Evolutionary conservation across 2,329 filamentous ascomycete species (phyloP).

Genomic region (Claviceps cyperi): DNA sequence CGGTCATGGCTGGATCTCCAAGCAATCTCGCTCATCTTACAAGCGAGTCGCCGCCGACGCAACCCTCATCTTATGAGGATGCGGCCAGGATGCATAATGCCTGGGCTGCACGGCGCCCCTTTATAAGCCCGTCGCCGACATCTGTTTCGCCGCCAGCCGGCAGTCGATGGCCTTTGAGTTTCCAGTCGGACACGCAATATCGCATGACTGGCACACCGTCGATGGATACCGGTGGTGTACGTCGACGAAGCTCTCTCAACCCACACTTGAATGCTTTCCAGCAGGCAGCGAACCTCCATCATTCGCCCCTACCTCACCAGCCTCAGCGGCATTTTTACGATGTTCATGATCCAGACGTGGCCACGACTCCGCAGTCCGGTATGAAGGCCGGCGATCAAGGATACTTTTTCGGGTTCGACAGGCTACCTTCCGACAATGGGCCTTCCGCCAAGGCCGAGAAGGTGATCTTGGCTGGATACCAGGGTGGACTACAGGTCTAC

Average conservation of each 20-base stretch:
- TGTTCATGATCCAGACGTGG: slow-evolving; percentile 59
- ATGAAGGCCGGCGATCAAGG: slow-evolving; percentile 52
- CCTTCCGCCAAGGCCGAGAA: slow-evolving; percentile 35
- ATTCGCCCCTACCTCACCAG: slow-evolving; percentile 59
- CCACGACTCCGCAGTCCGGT: slow-evolving; percentile 39
- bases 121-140: slow-evolving; percentile 28
- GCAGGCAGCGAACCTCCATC: slow-evolving; percentile 26
- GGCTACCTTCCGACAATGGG: slow-evolving; percentile 34
- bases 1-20: slow-evolving; percentile 32
- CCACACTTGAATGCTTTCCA: slow-evolving; percentile 30
- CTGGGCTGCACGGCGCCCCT: slow-evolving; percentile 31
- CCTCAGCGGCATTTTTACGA: slow-evolving; percentile 67
- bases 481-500: slow-evolving; percentile 67
- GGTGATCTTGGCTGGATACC: slow-evolving; percentile 62
- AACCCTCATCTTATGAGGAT: slow-evolving; percentile 38
- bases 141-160: slow-evolving; percentile 25
- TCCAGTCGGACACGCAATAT: slow-evolving; percentile 35
- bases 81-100: slow-evolving; percentile 26
- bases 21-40: slow-evolving; percentile 36
- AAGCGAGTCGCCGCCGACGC: slow-evolving; percentile 38
- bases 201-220: slow-evolving; percentile 26
- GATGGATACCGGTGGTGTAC: slow-evolving; percentile 19
- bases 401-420: slow-evolving; percentile 73
- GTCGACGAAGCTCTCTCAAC: slow-evolving; percentile 34
- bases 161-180: slow-evolving; percentile 35